Evolutionary conservation across 2,329 filamentous ascomycete species (phyloP).

Genomic region (Ascosphaera apis): DNA sequence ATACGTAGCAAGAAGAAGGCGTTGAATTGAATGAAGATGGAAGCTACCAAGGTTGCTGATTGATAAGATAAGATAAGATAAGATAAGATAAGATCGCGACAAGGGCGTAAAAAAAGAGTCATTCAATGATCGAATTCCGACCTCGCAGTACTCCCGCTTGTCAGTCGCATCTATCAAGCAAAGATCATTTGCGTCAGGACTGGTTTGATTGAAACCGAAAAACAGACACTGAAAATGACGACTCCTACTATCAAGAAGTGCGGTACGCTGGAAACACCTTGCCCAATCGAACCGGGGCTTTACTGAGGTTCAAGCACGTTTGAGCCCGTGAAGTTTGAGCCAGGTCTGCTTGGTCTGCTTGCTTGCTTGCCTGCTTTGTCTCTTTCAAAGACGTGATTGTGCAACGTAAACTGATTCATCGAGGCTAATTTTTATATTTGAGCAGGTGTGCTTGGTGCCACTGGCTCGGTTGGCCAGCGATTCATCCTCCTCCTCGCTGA

Average conservation of each 20-base stretch:
- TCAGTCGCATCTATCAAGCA: too few relatives aligned
- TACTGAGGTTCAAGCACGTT: too few relatives aligned
- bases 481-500: slow-evolving; percentile 81
- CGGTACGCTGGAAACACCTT: background rate
- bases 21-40: background rate
- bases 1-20: background rate
- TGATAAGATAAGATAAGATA: background rate
- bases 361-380: too few relatives aligned
- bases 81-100: background rate
- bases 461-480: slow-evolving; percentile 81
- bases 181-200: too few relatives aligned
- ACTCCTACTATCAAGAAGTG: background rate
- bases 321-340: too few relatives aligned
- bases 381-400: background rate
- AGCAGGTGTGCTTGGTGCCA: slow-evolving; percentile 61
- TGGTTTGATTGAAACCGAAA: too few relatives aligned
- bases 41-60: background rate
- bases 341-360: too few relatives aligned
- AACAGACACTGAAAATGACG: too few relatives aligned
- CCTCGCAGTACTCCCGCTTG: too few relatives aligned
- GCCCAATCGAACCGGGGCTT: too few relatives aligned
- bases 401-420: background rate
- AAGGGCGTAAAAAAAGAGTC: too few relatives aligned
- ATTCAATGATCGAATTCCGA: too few relatives aligned
- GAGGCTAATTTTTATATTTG: background rate